These are phyloP conservation scores for Backusella morwellensis DNA, from an alignment of 192 early-diverging fungal species.

Conservation along the genomic window DNA sequence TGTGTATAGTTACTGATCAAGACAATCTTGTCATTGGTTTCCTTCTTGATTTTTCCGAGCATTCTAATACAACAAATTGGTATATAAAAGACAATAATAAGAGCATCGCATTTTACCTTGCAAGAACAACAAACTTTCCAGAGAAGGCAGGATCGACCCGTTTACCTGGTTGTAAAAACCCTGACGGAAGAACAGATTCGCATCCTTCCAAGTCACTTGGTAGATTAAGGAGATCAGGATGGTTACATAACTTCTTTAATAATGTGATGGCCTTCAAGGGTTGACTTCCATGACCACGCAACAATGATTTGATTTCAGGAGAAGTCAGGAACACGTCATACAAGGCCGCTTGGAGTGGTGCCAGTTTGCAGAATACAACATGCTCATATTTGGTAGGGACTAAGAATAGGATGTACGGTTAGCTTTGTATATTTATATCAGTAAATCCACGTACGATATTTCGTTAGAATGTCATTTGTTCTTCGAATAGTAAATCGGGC, in stretches of 20 bases:
- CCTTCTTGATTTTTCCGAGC: conserved; percentile 67
- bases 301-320: conserved; percentile 66
- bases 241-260: conserved; percentile 97
- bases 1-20: conserved; percentile 99
- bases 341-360: conserved; percentile 71
- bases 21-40: conserved; percentile 92
- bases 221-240: conserved; percentile 85
- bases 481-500: conserved; percentile 97
- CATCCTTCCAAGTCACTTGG: conserved; percentile 59
- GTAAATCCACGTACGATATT: conserved; percentile 71
- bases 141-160: conserved; percentile 49
- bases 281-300: conserved; percentile 73
- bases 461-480: conserved; percentile 94
- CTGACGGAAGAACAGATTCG: conserved; percentile 50
- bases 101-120: conserved; percentile 37
- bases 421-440: neutral
- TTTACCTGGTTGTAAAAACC: conserved; percentile 50
- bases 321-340: conserved; percentile 80
- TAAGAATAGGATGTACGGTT: conserved; percentile 19
- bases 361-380: conserved; percentile 92
- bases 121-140: conserved; percentile 88
- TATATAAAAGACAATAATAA: neutral
- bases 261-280: conserved; percentile 87
- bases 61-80: conserved; percentile 41
- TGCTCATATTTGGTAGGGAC: conserved; percentile 98